These are phyloP conservation scores for Argentina anserina DNA, from an alignment of 306 rosid species.

Conservation along the genomic window DNA sequence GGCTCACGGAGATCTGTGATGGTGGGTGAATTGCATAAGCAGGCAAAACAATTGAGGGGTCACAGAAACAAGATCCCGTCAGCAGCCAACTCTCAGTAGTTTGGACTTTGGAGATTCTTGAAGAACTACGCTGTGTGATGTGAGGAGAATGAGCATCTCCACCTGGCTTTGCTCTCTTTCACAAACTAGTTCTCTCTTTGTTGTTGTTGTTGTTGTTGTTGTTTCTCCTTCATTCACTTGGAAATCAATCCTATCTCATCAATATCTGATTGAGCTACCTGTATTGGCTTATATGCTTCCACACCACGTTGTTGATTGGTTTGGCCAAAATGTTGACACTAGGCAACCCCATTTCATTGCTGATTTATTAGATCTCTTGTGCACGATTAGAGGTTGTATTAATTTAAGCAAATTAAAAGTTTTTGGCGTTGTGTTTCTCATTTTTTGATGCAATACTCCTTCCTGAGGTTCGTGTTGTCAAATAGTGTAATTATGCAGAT, in stretches of 20 bases:
- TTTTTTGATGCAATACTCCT: background rate
- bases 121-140: no score
- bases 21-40: background rate
- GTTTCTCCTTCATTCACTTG: background rate
- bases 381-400: background rate
- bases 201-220: background rate
- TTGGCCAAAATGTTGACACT: background rate
- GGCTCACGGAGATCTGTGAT: background rate
- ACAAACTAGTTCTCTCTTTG: background rate
- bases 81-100: background rate
- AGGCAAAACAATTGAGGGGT: background rate
- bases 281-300: no score
- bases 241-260: background rate
- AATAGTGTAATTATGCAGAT: no score
- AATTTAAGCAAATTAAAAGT: background rate
- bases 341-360: background rate
- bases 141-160: background rate
- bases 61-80: slow-evolving; percentile 4
- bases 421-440: background rate
- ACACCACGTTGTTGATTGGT: background rate
- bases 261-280: no score
- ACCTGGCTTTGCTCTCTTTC: background rate
- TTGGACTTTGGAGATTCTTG: background rate
- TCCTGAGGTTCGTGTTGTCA: background rate
- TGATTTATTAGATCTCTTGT: background rate